Conservation (phyloP, 768 basidiomycete genomes). For the Coprinopsis cinerea region DNA sequence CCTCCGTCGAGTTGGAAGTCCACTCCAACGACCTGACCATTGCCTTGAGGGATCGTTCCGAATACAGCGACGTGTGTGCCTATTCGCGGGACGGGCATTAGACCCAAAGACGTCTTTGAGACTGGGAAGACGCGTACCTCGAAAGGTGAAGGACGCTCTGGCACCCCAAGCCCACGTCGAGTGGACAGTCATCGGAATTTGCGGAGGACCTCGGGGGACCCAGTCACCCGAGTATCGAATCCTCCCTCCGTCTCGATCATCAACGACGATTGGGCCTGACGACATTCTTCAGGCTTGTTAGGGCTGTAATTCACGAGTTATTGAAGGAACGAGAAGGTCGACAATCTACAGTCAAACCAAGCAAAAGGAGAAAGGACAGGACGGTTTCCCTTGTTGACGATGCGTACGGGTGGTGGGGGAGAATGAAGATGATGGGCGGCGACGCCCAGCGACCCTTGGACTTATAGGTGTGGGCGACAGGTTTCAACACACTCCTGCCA, state of each 20-base stretch:
- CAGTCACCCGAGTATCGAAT: neutral
- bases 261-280: neutral
- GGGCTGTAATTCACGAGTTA: too few relatives aligned
- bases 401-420: too few relatives aligned
- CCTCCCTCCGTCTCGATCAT: neutral
- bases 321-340: too few relatives aligned
- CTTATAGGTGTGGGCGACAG: too few relatives aligned
- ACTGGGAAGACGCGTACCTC: conserved; percentile 6
- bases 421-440: too few relatives aligned
- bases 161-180: conserved; percentile 21
- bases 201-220: conserved; percentile 17
- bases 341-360: too few relatives aligned
- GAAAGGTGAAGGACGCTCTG: conserved; percentile 7
- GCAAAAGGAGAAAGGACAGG: too few relatives aligned
- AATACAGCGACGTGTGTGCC: neutral
- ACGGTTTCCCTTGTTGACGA: too few relatives aligned
- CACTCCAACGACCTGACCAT: neutral
- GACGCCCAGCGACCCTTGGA: too few relatives aligned
- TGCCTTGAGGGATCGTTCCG: neutral
- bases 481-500: too few relatives aligned
- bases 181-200: conserved; percentile 24
- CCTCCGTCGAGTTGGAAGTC: neutral
- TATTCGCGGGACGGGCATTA: neutral
- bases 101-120: neutral
- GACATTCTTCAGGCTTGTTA: too few relatives aligned